phyloP scores from a whole-genome alignment of 768 basidiomycete species.

The Dioszegia aurantiaca region DNA sequence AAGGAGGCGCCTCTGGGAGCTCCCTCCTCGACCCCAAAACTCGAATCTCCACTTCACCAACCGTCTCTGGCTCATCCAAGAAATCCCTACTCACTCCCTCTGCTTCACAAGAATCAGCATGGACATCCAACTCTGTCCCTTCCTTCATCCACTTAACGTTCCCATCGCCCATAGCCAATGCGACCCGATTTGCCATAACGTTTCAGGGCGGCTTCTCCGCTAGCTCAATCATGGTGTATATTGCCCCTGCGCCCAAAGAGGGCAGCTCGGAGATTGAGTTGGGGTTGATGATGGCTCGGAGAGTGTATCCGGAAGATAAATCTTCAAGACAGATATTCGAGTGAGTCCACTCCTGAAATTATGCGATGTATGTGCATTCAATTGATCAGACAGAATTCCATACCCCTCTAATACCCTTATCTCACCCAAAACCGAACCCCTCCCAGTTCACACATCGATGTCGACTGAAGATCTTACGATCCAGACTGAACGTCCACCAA shows the following conservation, averaged over 20 bases:
- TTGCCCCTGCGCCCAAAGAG: conserved; percentile 25
- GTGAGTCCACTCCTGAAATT: conserved; percentile 19
- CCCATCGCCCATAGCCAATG: conserved; percentile 28
- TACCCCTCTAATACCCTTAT: conserved; percentile 18
- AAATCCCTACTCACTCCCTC: conserved; percentile 26
- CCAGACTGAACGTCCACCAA: conserved; percentile 20
- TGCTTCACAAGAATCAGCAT: conserved; percentile 21
- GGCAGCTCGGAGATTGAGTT: conserved; percentile 24
- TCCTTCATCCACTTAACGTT: conserved; percentile 41
- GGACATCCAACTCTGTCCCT: conserved; percentile 36
- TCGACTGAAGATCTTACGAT: conserved; percentile 15
- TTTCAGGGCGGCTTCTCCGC: conserved; percentile 51
- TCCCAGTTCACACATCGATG: neutral
- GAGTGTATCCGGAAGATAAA: conserved; percentile 47
- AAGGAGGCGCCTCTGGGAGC: too few relatives aligned
- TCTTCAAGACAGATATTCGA: conserved; percentile 45
- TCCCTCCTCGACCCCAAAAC: conserved; percentile 2
- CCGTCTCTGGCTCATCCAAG: conserved; percentile 26
- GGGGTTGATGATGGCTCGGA: conserved; percentile 43
- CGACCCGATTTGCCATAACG: conserved; percentile 46
- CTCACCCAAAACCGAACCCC: neutral
- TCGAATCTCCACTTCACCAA: conserved; percentile 9
- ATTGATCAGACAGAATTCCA: conserved; percentile 16
- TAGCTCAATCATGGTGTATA: conserved; percentile 34
- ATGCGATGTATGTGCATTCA: neutral